These are phyloP conservation scores for Rhizomucor pusillus DNA, from an alignment of 371 early-diverging fungal genomes.

Conservation along the genomic window DNA sequence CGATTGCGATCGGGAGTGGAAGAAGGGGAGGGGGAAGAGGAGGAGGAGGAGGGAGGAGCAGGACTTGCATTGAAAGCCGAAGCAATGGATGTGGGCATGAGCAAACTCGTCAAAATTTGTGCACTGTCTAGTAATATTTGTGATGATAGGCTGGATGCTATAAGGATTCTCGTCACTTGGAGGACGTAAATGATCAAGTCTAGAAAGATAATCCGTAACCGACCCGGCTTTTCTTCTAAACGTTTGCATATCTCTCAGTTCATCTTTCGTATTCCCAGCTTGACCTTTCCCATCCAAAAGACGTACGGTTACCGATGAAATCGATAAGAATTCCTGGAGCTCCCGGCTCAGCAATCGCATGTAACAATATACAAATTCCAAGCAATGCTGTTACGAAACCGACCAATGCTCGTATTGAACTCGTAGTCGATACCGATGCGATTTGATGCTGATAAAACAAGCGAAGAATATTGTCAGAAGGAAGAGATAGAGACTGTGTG, in stretches of 20 bases:
- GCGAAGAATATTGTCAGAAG: constrained; percentile 2
- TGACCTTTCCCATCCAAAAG: not conserved
- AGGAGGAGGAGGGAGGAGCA: constrained; percentile 21
- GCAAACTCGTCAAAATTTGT: not conserved
- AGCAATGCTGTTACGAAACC: constrained; percentile 26
- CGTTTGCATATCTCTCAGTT: not conserved
- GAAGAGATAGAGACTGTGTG: not conserved
- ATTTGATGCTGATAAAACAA: constrained; percentile 19
- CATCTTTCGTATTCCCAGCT: not conserved
- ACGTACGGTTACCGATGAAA: constrained; percentile 45
- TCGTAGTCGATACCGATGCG: constrained; percentile 28
- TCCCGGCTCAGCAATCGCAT: constrained; percentile 33
- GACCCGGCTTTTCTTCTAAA: constrained; percentile 31
- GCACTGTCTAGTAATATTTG: constrained; percentile 23
- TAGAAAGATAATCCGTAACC: constrained; percentile 22
- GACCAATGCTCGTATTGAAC: constrained; percentile 33
- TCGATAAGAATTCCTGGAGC: constrained; percentile 46
- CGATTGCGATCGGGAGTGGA: constrained; percentile 28
- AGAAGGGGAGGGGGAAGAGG: constrained; percentile 24
- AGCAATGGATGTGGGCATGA: not conserved
- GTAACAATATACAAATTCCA: constrained; percentile 29
- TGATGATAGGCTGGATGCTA: constrained; percentile 37
- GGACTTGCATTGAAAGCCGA: constrained; percentile 15
- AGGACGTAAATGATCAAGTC: constrained; percentile 33
- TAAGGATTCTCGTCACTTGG: constrained; percentile 36